A percentile compares a stretch with the other conserved stretches of the same genome.
These are phyloP conservation scores for Phoma herbarum DNA, from an alignment of 2,329 filamentous ascomycete genomes.

Conservation along the genomic window DNA sequence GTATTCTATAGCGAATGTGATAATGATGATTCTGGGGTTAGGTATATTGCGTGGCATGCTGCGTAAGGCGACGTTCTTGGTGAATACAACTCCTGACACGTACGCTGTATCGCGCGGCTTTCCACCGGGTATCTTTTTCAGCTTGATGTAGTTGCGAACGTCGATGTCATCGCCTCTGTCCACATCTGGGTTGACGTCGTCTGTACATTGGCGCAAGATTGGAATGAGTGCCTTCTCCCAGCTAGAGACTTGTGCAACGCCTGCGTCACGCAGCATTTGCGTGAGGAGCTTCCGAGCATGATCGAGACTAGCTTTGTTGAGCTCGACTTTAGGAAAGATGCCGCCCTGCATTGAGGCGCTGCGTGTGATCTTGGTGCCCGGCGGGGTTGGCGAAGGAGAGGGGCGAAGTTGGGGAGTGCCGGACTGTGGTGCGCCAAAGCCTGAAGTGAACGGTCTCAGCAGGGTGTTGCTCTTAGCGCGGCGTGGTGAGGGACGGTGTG, in stretches of 20 bases:
- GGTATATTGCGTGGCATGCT: conserved; percentile 90
- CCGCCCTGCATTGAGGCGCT: conserved; percentile 84
- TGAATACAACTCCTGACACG: conserved; percentile 95
- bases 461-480: conserved; percentile 64
- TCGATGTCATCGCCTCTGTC: conserved; percentile 94
- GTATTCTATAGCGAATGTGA: conserved; percentile 96
- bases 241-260: conserved; percentile 74
- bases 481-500: conserved; percentile 76
- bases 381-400: conserved; percentile 38
- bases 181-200: conserved; percentile 93
- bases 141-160: conserved; percentile 94
- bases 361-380: conserved; percentile 61
- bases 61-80: conserved; percentile 94
- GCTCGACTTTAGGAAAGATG: conserved; percentile 77
- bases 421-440: conserved; percentile 41
- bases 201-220: conserved; percentile 87
- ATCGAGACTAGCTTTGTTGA: conserved; percentile 86
- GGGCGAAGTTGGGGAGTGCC: conserved; percentile 38
- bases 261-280: conserved; percentile 81
- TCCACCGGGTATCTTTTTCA: conserved; percentile 95
- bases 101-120: conserved; percentile 93
- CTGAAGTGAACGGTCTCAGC: conserved; percentile 60
- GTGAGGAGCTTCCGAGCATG: conserved; percentile 87
- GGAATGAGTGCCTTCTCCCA: conserved; percentile 94
- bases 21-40: conserved; percentile 86